Base-by-base conservation (phyloP, 2,329 filamentous ascomycete species). In the Pestalotiopsis sp. region DNA sequence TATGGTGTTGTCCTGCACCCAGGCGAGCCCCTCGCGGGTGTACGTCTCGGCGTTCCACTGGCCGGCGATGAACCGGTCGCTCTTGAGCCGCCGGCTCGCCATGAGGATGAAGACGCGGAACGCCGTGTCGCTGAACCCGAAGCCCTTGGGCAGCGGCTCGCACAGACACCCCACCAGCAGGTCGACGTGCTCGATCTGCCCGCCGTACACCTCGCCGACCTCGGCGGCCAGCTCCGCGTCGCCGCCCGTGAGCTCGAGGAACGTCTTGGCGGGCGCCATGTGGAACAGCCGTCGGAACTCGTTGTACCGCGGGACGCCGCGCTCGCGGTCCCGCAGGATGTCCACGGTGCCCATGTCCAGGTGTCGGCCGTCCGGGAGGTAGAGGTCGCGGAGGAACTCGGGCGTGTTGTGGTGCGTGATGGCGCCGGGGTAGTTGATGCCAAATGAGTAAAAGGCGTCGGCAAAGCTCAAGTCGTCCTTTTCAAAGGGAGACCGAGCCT, bases 111-210 rank as follows among this genome's bases (percentile, higher is more conserved):
- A 83, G 1, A 84, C 74, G 0, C 81, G 72, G 69, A 84, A 84
- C 1, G 82, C 82, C 2, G 82, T 84, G 65, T 84, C 82, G 68
- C 78, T 81, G 71, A 84, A 84, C 0, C 82, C 82, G 64, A 84
- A 84, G 0, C 82, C 82, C 39, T 78, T 73, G 4, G 81, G 80
- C 5, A 84, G 66, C 0, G 81, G 81, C 71, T 84, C 82, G 58
- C 78, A 75, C 39, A 80, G 79, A 38, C 76, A 81, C 0, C 82
- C 82, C 1, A 84, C 77, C 1, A 84, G 73, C 1, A 78, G 70
- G 66, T 84, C 82, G 0, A 84, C 80, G 13, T 75, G 75, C 52
- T 81, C 78, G 22, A 84, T 74, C n/a, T 84, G 76, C 2, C 75
- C 76, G 2, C 74, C 71, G 71, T 84, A 84, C 1, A 81, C 76